Evolutionary conservation across 1,139 yeast genomes (phyloP).

Genomic region (Geotrichum carabidarum): DNA sequence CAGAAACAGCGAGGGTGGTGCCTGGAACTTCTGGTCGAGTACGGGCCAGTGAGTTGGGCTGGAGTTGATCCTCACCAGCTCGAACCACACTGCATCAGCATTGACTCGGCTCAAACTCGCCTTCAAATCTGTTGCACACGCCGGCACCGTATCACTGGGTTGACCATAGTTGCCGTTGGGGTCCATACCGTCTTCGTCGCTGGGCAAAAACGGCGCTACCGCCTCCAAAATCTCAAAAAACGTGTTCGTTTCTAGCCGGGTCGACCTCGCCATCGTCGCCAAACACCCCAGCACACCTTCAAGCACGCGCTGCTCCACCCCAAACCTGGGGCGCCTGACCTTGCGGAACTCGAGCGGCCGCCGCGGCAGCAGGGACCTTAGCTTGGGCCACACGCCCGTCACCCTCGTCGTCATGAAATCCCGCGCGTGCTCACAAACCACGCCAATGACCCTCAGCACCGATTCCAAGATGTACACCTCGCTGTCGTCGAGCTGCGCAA

Average conservation of each 20-base stretch:
- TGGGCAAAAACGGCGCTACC: conserved; percentile 22
- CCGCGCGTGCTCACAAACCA: conserved; percentile 43
- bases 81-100: conserved; percentile 27
- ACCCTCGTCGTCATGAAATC: conserved; percentile 52
- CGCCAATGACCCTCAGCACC: conserved; percentile 40
- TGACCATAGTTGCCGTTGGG: no score
- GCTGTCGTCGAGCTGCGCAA: conserved; percentile 30
- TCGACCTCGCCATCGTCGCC: conserved; percentile 21
- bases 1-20: no score
- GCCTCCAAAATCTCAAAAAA: conserved; percentile 26
- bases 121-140: conserved; percentile 2
- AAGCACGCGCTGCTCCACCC: conserved; percentile 27
- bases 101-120: conserved; percentile 23
- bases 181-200: no score
- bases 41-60: no score
- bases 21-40: no score
- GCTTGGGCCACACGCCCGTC: conserved; percentile 42
- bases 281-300: conserved; percentile 27
- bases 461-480: conserved; percentile 38
- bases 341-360: not conserved
- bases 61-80: not conserved
- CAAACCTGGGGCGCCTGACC: conserved; percentile 23
- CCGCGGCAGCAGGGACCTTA: conserved; percentile 21
- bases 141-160: not conserved
- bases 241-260: conserved; percentile 25